Base-by-base conservation (phyloP, 768 basidiomycete species). In the Lactarius trivialis region DNA sequence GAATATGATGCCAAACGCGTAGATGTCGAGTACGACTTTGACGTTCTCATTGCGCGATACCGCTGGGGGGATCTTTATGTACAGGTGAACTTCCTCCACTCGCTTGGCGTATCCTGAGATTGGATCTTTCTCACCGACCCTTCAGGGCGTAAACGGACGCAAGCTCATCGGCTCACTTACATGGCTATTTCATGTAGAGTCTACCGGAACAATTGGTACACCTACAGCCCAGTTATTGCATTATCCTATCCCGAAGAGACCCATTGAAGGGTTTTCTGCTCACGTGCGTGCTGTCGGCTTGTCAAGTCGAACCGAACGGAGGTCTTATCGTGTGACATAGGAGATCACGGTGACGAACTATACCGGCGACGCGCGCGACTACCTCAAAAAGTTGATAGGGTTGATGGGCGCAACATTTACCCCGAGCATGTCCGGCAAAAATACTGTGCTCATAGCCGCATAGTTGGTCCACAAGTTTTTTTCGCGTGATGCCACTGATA, bases 281-380 rank as follows among this genome's bases (percentile, higher is more conserved):
- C 83, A 86, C 72, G 91, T 93, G 66, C 52, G 88, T 75, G 1
- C 68, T 2, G 54, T 34, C n/a, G 33, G 41, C 24, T 24, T 28
- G 8, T 36, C 50, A 30, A 21, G 11, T 26, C 28, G n/a, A 39
- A 37, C 7, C 15, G n/a, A n/a, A n/a, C n/a, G 30, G 24, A 2
- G 14, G 17, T 50, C 58, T 63, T 28, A 60, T 50, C 9, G 65
- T 43, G 4, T 5, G 0, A 6, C 17, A 19, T 63, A 93, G 89
- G 79, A 83, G 66, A 85, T 96, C 58, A 90, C 93, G 0, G 78
- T 96, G 1, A 93, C 93, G 0, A 95, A 95, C 70, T 96, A 94
- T 71, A 89, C 90, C 0, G 93, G 94, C 2, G 84, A 86, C 39
- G 81, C 89, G 7, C 81, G 93, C 2, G 93, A 96, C 56, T 95